Evolutionary conservation across 2,329 filamentous ascomycete species (phyloP).

Genomic region (Pseudopyricularia cyperi): DNA sequence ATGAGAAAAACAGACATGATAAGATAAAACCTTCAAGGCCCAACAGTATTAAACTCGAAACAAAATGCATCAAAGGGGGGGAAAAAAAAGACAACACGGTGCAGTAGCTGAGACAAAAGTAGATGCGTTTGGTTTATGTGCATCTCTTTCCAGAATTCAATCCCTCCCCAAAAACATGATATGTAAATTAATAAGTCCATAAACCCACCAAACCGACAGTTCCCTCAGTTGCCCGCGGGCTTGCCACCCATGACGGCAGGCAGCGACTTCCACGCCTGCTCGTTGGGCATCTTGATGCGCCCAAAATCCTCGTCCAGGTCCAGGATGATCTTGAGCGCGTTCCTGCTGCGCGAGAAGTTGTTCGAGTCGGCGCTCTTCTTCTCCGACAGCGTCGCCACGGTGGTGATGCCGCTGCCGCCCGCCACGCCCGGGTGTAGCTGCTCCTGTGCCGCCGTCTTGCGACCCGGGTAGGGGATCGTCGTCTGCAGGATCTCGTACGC

Average conservation of each 20-base stretch:
- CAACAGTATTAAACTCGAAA: too few relatives aligned
- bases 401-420: constrained; percentile 19
- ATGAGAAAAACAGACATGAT: too few relatives aligned
- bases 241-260: constrained; percentile 33
- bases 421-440: constrained; percentile 40
- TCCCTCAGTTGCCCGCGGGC: not conserved
- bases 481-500: constrained; percentile 87
- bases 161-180: not conserved
- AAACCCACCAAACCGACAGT: not conserved
- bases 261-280: constrained; percentile 38
- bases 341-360: constrained; percentile 54
- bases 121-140: too few relatives aligned
- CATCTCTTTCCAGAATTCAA: not conserved
- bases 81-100: too few relatives aligned
- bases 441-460: constrained; percentile 19
- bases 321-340: constrained; percentile 89
- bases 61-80: too few relatives aligned
- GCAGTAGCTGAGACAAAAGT: too few relatives aligned
- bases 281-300: constrained; percentile 46
- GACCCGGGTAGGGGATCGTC: constrained; percentile 65
- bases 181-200: not conserved
- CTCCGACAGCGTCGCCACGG: constrained; percentile 45
- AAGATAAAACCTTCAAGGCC: too few relatives aligned
- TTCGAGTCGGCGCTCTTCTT: constrained; percentile 33
- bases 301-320: constrained; percentile 93